phyloP scores from a whole-genome alignment of 139 green algal species.

The Medakamo hakoo region DNA sequence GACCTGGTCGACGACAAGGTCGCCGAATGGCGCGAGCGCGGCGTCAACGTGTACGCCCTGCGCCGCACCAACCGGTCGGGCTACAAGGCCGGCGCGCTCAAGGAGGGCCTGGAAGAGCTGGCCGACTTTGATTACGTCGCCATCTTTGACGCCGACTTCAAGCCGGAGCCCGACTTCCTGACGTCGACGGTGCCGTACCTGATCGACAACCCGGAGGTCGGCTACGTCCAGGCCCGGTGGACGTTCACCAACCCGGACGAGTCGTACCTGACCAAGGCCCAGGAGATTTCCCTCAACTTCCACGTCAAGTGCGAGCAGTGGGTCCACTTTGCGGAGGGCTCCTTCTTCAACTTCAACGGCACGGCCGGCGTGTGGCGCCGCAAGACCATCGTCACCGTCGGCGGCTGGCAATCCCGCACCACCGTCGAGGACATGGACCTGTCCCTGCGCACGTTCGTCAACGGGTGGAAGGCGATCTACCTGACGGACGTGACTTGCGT shows the following conservation, averaged over 20 bases:
- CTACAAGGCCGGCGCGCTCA: conserved; percentile 77
- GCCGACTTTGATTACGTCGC: conserved; percentile 44
- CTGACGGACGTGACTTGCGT: conserved; percentile 61
- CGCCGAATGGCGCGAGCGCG: conserved; percentile 44
- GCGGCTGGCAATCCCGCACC: conserved; percentile 82
- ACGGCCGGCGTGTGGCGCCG: conserved; percentile 53
- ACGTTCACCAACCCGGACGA: conserved; percentile 67
- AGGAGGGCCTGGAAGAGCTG: conserved; percentile 47
- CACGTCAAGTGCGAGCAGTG: conserved; percentile 77
- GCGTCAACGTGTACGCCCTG: conserved; percentile 38
- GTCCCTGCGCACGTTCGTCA: conserved; percentile 57
- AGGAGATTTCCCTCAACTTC: conserved; percentile 53
- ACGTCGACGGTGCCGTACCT: conserved; percentile 33
- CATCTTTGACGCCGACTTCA: conserved; percentile 84
- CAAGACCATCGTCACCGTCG: conserved; percentile 64
- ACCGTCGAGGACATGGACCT: conserved; percentile 92
- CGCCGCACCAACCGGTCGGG: conserved; percentile 52
- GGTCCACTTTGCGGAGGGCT: conserved; percentile 37
- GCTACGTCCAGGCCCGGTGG: conserved; percentile 67
- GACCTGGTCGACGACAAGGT: conserved; percentile 55
- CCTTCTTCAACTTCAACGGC: conserved; percentile 88
- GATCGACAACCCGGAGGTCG: conserved; percentile 39
- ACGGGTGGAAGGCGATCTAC: conserved; percentile 73
- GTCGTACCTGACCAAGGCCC: conserved; percentile 64
- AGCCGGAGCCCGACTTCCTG: conserved; percentile 64